These are phyloP conservation scores for Blumeriella jaapii DNA, from an alignment of 2,329 filamentous ascomycete genomes.

Conservation along the genomic window DNA sequence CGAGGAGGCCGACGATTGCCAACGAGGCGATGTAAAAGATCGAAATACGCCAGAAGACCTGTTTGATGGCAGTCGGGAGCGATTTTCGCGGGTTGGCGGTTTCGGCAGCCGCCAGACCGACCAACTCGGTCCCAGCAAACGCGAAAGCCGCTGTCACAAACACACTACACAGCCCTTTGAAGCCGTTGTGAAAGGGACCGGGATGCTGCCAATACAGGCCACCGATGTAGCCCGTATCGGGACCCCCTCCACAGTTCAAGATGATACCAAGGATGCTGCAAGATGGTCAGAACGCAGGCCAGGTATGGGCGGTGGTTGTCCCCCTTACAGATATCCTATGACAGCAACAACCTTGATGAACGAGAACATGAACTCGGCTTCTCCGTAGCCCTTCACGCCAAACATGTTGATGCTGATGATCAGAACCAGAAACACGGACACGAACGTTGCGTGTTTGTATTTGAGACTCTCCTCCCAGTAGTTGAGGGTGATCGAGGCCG, in stretches of 20 bases:
- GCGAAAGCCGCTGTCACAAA: constrained; percentile 69
- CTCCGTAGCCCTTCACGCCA: constrained; percentile 79
- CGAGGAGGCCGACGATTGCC: constrained; percentile 68
- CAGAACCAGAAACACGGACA: constrained; percentile 65
- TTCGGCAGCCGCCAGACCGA: constrained; percentile 67
- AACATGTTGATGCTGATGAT: constrained; percentile 80
- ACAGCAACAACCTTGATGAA: constrained; percentile 78
- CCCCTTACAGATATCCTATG: constrained; percentile 69
- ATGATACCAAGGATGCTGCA: constrained; percentile 70
- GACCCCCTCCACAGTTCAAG: constrained; percentile 71
- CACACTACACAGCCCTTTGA: constrained; percentile 70
- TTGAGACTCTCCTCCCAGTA: constrained; percentile 54
- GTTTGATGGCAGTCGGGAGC: constrained; percentile 77
- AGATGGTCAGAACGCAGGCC: constrained; percentile 11
- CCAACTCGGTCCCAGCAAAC: constrained; percentile 65
- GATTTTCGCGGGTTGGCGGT: constrained; percentile 71
- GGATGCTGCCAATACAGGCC: constrained; percentile 65
- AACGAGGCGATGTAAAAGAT: constrained; percentile 84
- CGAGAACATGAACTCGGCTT: constrained; percentile 80
- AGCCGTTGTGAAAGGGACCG: constrained; percentile 75
- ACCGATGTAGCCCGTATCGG: constrained; percentile 66
- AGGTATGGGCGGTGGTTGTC: constrained; percentile 2
- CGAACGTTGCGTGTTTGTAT: constrained; percentile 62
- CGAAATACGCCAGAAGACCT: constrained; percentile 89
- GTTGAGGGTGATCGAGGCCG: constrained; percentile 70